Evolutionary conservation across 2,329 filamentous ascomycete species (phyloP).

Genomic region (Pseudogymnoascus sp.): DNA sequence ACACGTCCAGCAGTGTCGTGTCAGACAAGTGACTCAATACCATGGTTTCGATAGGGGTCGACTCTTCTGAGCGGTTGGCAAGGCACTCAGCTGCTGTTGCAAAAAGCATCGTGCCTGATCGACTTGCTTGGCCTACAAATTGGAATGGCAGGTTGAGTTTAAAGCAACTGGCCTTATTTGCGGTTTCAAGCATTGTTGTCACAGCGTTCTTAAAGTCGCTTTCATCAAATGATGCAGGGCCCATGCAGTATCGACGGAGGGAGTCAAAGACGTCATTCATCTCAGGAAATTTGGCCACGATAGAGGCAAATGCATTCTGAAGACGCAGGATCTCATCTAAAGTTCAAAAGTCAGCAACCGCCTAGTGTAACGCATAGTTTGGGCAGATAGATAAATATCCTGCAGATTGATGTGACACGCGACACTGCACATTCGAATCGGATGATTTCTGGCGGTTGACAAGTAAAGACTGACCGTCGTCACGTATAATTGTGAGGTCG

Average conservation of each 20-base stretch:
- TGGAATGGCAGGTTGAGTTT: constrained; percentile 45
- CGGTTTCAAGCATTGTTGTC: constrained; percentile 37
- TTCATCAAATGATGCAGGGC: constrained; percentile 41
- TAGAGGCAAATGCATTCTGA: constrained; percentile 36
- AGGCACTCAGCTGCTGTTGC: constrained; percentile 44
- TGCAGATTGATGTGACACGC: not conserved
- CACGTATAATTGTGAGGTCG: constrained; percentile 45
- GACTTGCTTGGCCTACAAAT: constrained; percentile 38
- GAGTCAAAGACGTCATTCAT: constrained; percentile 38
- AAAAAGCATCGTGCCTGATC: constrained; percentile 42
- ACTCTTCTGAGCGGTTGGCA: constrained; percentile 37
- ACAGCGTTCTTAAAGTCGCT: constrained; percentile 37
- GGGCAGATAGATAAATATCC: not conserved
- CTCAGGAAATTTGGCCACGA: constrained; percentile 32
- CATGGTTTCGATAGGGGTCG: constrained; percentile 35
- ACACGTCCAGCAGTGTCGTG: constrained; percentile 39
- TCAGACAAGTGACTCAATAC: constrained; percentile 44
- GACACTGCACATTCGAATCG: not conserved
- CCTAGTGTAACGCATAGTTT: not conserved
- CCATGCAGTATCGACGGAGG: constrained; percentile 41
- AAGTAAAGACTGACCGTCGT: constrained; percentile 35
- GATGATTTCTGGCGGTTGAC: not conserved
- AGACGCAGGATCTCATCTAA: constrained; percentile 42
- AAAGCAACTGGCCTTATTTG: constrained; percentile 35
- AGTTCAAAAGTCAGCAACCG: not conserved